Evolutionary conservation across 2,329 filamentous ascomycete species (phyloP).

Genomic region (Colletotrichum sp.): DNA sequence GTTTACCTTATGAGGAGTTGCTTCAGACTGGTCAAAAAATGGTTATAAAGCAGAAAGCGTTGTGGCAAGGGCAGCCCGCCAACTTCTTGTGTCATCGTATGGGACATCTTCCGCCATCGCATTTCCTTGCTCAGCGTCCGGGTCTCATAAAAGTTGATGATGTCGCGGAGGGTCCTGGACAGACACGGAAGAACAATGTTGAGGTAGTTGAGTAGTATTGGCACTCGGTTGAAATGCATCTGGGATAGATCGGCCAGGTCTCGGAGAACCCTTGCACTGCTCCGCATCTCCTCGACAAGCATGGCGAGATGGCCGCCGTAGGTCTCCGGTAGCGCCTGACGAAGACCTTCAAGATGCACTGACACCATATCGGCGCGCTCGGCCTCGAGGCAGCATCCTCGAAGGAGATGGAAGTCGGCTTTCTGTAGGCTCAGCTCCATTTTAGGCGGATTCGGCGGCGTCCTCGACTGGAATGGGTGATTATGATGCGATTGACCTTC

Average conservation of each 20-base stretch:
- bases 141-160: slow-evolving; percentile 57
- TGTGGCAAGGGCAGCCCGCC: slow-evolving; percentile 55
- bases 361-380: slow-evolving; percentile 55
- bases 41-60: slow-evolving; percentile 61
- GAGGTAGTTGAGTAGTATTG: slow-evolving; percentile 59
- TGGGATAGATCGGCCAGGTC: slow-evolving; percentile 61
- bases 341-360: slow-evolving; percentile 53
- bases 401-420: slow-evolving; percentile 45
- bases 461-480: neutral
- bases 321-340: slow-evolving; percentile 45
- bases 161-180: slow-evolving; percentile 56
- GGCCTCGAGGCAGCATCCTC: slow-evolving; percentile 61
- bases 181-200: slow-evolving; percentile 62
- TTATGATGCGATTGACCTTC: neutral
- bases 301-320: slow-evolving; percentile 52
- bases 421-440: slow-evolving; percentile 24
- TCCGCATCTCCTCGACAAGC: slow-evolving; percentile 52
- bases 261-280: slow-evolving; percentile 50
- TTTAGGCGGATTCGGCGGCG: neutral
- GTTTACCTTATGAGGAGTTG: slow-evolving; percentile 56
- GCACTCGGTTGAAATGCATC: slow-evolving; percentile 53
- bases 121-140: slow-evolving; percentile 48
- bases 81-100: slow-evolving; percentile 58
- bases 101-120: slow-evolving; percentile 65
- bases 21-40: slow-evolving; percentile 54